Conservation (phyloP, 1,284 basidiomycete genomes). For the Tilletiopsis washingtonensis region DNA sequence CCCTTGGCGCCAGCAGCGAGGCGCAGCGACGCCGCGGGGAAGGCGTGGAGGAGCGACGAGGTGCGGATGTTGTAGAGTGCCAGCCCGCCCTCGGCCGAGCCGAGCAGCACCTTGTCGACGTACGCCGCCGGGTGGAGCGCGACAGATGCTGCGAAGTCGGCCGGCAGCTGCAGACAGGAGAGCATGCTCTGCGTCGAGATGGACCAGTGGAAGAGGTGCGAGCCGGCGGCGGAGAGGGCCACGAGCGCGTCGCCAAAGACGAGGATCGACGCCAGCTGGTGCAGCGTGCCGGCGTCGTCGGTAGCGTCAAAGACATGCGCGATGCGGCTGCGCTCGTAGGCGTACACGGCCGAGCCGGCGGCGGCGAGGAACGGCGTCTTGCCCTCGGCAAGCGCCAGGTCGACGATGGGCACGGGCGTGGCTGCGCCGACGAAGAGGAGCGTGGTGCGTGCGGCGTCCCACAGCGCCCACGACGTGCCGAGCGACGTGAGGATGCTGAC, state of each 20-base stretch:
- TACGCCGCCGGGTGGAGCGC: slow-evolving; percentile 93
- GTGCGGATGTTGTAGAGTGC: slow-evolving; percentile 86
- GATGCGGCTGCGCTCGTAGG: slow-evolving; percentile 80
- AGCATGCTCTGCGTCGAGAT: no score
- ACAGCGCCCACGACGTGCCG: slow-evolving; percentile 86
- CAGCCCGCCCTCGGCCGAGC: slow-evolving; percentile 69
- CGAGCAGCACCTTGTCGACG: slow-evolving; percentile 87
- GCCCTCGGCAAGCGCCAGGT: background rate
- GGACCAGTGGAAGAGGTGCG: slow-evolving; percentile 74
- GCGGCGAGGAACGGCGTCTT: slow-evolving; percentile 57
- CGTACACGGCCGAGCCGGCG: slow-evolving; percentile 63
- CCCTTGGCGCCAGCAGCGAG: slow-evolving; percentile 44
- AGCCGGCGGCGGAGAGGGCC: slow-evolving; percentile 62
- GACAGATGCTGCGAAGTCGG: slow-evolving; percentile 66
- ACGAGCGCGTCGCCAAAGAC: slow-evolving; percentile 42
- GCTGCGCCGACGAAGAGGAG: slow-evolving; percentile 88
- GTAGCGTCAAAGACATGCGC: background rate
- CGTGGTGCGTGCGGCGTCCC: slow-evolving; percentile 89
- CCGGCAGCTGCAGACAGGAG: background rate
- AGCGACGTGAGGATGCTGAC: slow-evolving; percentile 74
- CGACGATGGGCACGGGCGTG: background rate
- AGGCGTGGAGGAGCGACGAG: slow-evolving; percentile 52
- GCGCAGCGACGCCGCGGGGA: slow-evolving; percentile 26
- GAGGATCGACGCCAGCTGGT: slow-evolving; percentile 21
- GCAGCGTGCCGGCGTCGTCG: background rate